These are phyloP conservation scores for Eremothecium cymbalariae DNA, from an alignment of 1,139 yeast genomes.

Conservation along the genomic window DNA sequence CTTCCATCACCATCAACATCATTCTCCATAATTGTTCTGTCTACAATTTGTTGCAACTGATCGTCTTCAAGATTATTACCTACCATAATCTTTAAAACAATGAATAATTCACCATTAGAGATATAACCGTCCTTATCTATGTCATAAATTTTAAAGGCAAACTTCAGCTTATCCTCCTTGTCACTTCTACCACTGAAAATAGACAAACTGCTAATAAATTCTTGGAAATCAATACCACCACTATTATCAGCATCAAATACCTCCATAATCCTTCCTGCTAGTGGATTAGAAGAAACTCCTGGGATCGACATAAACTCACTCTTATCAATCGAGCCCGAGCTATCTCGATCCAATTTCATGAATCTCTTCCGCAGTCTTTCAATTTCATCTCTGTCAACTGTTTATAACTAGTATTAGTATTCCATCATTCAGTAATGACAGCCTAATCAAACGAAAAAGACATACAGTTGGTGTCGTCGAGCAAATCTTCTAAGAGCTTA, in stretches of 20 bases:
- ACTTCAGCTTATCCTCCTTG: slow-evolving; percentile 71
- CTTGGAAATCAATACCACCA: slow-evolving; percentile 93
- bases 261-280: slow-evolving; percentile 84
- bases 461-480: slow-evolving; percentile 67
- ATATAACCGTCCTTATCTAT: slow-evolving; percentile 92
- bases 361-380: slow-evolving; percentile 86
- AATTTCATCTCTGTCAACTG: slow-evolving; percentile 78
- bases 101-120: slow-evolving; percentile 88
- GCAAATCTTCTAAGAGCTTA: slow-evolving; percentile 54
- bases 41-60: slow-evolving; percentile 91
- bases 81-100: slow-evolving; percentile 95
- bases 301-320: slow-evolving; percentile 89
- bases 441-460: slow-evolving; percentile 7
- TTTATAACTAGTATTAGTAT: background rate
- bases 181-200: slow-evolving; percentile 88
- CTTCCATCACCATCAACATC: slow-evolving; percentile 88
- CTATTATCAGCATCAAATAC: slow-evolving; percentile 91
- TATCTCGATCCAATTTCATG: slow-evolving; percentile 90
- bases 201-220: slow-evolving; percentile 81
- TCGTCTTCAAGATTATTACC: slow-evolving; percentile 81
- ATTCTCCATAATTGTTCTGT: slow-evolving; percentile 91
- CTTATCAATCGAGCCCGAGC: slow-evolving; percentile 85
- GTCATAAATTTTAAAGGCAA: slow-evolving; percentile 91
- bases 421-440: background rate
- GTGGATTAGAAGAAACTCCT: slow-evolving; percentile 82